A percentile compares a stretch with the other conserved stretches of the same genome.
These are phyloP conservation scores for Coleophoma cylindrospora DNA, from an alignment of 2,329 filamentous ascomycete genomes.

Conservation along the genomic window DNA sequence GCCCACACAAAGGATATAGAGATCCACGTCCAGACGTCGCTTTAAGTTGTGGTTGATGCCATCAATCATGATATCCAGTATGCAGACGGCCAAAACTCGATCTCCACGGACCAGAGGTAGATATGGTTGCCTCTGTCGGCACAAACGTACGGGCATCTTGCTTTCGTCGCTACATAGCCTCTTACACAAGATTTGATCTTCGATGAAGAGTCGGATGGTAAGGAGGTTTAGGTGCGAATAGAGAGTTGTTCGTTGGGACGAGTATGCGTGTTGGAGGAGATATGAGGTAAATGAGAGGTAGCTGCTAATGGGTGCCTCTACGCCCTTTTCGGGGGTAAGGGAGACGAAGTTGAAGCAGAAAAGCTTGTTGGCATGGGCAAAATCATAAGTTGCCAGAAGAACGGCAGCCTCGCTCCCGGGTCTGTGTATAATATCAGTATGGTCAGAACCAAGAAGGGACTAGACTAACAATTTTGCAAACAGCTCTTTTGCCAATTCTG, in stretches of 20 bases:
- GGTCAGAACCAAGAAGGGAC: not conserved
- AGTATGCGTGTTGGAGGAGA: slow-evolving; percentile 86
- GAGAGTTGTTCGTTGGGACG: slow-evolving; percentile 69
- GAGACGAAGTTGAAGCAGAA: slow-evolving; percentile 84
- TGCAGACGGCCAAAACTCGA: slow-evolving; percentile 66
- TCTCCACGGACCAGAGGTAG: slow-evolving; percentile 71
- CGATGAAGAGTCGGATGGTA: slow-evolving; percentile 78
- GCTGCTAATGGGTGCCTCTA: slow-evolving; percentile 70
- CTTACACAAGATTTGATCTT: slow-evolving; percentile 79
- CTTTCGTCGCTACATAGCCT: slow-evolving; percentile 76
- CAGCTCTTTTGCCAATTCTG: slow-evolving; percentile 75
- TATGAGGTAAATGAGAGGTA: slow-evolving; percentile 91
- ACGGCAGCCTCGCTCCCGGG: slow-evolving; percentile 76
- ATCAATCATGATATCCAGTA: slow-evolving; percentile 85
- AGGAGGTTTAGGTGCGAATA: slow-evolving; percentile 86
- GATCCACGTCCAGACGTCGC: slow-evolving; percentile 73
- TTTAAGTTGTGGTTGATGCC: slow-evolving; percentile 92
- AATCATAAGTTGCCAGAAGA: slow-evolving; percentile 85
- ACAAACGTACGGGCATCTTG: slow-evolving; percentile 72
- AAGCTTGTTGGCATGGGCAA: slow-evolving; percentile 88
- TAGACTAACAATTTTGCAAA: slow-evolving; percentile 70
- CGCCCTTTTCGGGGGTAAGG: slow-evolving; percentile 53
- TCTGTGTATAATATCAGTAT: slow-evolving; percentile 38
- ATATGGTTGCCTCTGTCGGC: slow-evolving; percentile 82
- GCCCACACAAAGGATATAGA: slow-evolving; percentile 78